Evolutionary conservation across 1,284 basidiomycete species (phyloP).

Genomic region (Athelia psychrophila): DNA sequence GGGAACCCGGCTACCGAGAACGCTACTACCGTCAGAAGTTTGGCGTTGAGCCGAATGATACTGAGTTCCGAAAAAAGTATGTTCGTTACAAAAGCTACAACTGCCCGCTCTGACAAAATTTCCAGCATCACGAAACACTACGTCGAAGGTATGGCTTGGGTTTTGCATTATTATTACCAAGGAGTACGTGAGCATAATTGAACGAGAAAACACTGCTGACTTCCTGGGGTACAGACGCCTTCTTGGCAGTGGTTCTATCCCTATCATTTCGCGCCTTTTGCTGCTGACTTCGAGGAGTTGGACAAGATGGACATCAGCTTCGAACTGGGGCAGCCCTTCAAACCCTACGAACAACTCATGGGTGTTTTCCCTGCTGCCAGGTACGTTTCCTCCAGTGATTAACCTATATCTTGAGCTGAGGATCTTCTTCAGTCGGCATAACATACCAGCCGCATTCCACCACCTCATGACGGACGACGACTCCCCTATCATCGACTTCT

Average conservation of each 20-base stretch:
- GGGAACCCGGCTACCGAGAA: conserved; percentile 94
- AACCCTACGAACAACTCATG: conserved; percentile 97
- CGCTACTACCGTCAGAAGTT: conserved; percentile 97
- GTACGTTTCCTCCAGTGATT: conserved; percentile 34
- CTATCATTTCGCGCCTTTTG: conserved; percentile 98
- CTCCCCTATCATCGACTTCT: conserved; percentile 97
- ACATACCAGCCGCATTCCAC: conserved; percentile 89
- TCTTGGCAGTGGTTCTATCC: conserved; percentile 99
- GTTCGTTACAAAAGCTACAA: conserved; percentile 21
- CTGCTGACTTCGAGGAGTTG: conserved; percentile 89
- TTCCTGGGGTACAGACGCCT: conserved; percentile 58
- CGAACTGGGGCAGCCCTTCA: conserved; percentile 84
- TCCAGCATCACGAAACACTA: conserved; percentile 79
- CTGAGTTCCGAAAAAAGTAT: conserved; percentile 73
- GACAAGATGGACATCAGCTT: conserved; percentile 81
- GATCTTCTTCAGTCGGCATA: conserved; percentile 60
- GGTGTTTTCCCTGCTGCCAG: conserved; percentile 95
- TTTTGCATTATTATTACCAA: conserved; percentile 98
- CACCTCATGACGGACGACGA: conserved; percentile 84
- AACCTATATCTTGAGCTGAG: conserved; percentile 8
- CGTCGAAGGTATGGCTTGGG: conserved; percentile 96
- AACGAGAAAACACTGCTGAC: conserved; percentile 9
- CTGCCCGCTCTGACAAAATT: conserved; percentile 12
- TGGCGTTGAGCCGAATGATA: conserved; percentile 70
- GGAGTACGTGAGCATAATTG: conserved; percentile 57